Conservation (phyloP, 169 alveolate species). For the Eimeria sp. region DNA sequence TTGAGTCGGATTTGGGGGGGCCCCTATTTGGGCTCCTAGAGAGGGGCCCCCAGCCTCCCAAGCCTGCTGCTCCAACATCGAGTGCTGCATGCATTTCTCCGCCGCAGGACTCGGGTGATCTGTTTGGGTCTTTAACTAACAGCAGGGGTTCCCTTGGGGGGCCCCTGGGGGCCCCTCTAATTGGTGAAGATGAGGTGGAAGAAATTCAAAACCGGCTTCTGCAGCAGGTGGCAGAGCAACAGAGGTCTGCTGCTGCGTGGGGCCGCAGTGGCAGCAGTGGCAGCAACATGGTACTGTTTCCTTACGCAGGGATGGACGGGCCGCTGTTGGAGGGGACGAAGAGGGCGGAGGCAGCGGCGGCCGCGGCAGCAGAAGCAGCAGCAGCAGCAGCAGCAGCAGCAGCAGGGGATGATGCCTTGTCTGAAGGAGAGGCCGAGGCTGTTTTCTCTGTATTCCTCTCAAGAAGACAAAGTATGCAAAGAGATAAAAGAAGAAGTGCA, state of each 20-base stretch:
- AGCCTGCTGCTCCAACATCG: too few relatives aligned
- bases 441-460: conserved; percentile 12
- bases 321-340: neutral
- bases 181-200: conserved; percentile 4
- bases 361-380: neutral
- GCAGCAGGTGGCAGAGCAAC: conserved; percentile 42
- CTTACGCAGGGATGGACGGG: neutral
- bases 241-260: conserved; percentile 8
- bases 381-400: neutral
- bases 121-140: neutral
- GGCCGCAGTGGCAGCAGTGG: too few relatives aligned
- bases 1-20: too few relatives aligned
- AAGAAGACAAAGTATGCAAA: neutral
- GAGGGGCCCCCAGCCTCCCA: neutral
- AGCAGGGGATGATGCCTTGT: neutral
- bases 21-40: neutral
- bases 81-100: too few relatives aligned
- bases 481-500: neutral
- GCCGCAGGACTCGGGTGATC: neutral
- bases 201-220: conserved; percentile 20
- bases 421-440: conserved; percentile 41
- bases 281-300: too few relatives aligned
- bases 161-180: conserved; percentile 1
- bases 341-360: neutral
- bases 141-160: conserved; percentile 43